Evolutionary conservation across 768 basidiomycete genomes (phyloP).

Genomic region (Lactarius hatsudake): DNA sequence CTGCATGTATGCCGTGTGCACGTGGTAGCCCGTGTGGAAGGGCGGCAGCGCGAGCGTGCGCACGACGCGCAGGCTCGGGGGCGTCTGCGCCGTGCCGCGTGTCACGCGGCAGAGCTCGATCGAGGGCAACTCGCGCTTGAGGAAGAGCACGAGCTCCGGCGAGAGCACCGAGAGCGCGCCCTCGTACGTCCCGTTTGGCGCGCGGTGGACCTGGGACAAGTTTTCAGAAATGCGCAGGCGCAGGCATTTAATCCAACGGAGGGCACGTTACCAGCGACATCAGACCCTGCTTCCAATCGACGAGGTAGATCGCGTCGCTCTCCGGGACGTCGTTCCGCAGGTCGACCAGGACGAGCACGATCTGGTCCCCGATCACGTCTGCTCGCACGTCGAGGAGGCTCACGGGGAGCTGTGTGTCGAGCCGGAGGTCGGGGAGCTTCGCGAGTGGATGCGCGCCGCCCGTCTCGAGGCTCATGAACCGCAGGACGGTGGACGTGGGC

Average conservation of each 20-base stretch:
- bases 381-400: slow-evolving; percentile 10
- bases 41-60: slow-evolving; percentile 17
- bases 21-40: slow-evolving; percentile 4
- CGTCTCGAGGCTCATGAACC: slow-evolving; percentile 20
- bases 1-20: slow-evolving; percentile 23
- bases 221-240: background rate
- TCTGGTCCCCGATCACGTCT: slow-evolving; percentile 2
- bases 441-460: slow-evolving; percentile 10
- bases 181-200: slow-evolving; percentile 18
- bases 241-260: no score
- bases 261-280: slow-evolving; percentile 11
- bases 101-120: slow-evolving; percentile 19
- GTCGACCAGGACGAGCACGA: slow-evolving; percentile 5
- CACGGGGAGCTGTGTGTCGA: slow-evolving; percentile 13
- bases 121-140: slow-evolving; percentile 6
- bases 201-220: slow-evolving; percentile 10
- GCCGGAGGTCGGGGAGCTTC: background rate
- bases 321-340: background rate
- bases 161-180: slow-evolving; percentile 20
- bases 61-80: background rate
- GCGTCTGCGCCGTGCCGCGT: background rate
- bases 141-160: slow-evolving; percentile 14
- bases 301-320: slow-evolving; percentile 4
- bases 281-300: slow-evolving; percentile 9
- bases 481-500: slow-evolving; percentile 2